Base-by-base conservation (phyloP, 106 monocot genomes). In the Acorus calamus region DNA sequence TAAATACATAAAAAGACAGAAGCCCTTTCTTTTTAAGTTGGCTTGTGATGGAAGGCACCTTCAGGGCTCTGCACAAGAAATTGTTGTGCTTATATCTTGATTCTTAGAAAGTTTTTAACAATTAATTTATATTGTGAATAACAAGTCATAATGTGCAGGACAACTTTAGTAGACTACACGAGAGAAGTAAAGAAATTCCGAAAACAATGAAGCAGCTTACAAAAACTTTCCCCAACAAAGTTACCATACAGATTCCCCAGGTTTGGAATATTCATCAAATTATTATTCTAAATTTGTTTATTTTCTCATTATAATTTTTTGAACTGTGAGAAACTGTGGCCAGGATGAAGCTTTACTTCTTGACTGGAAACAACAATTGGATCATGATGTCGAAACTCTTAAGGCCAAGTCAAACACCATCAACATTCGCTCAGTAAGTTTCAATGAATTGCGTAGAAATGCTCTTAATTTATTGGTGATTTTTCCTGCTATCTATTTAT, bases 311-410 rank as follows among this genome's bases (percentile, higher is more conserved):
- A 28, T 28, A 28, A 28, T 28, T 28, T 28, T 28, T 28, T 28
- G 28, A 28, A 28, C 28, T 72, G 47, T 70, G 8, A 28, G 28
- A 28, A 28, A 28, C 28, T 28, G 28, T 28, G 28, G 28, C 51
- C 70, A 94, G 89, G 94, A 94, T 64, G 94, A 89, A 60, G 62
- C 69, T 47, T 73, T 73, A 66, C 84, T 94, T 64, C 50, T 74
- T 53, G 82, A 87, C 61, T 94, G 86, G 94, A 89, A 89, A 43
- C 84, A 84, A 59, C 94, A 78, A 50, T 69, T 94, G 65, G 89
- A 94, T 62, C 86, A 78, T 55, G 94, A 94, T 84, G 79, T 89
- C 49, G 89, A 86, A 82, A 84, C 89, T 61, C 86, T 94, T 66
- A 94, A 94, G 70, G 82, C 84, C 43, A 89, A 94, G 81, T 81